phyloP scores from a whole-genome alignment of 2,329 filamentous ascomycete species.

The Dactylellina leptospora region DNA sequence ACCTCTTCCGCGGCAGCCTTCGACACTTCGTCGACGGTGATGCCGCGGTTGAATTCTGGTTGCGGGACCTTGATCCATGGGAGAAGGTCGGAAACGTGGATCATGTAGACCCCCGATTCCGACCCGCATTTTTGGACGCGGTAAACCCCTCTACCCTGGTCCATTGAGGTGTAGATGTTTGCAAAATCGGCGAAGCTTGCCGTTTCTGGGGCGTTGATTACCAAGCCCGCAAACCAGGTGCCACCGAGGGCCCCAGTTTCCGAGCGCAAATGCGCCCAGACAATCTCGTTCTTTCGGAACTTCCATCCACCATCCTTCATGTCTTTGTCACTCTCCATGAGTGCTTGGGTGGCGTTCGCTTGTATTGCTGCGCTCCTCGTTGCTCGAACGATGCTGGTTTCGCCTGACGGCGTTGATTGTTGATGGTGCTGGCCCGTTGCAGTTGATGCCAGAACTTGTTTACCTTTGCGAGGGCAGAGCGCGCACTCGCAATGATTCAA shows the following conservation, averaged over 20 bases:
- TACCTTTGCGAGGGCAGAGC: conserved; percentile 19
- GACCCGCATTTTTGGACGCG: conserved; percentile 42
- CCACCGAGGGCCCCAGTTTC: conserved; percentile 18
- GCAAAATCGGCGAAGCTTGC: conserved; percentile 34
- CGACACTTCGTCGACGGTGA: conserved; percentile 24
- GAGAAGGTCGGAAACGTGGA: conserved; percentile 25
- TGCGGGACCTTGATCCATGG: conserved; percentile 30
- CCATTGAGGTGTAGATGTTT: conserved; percentile 16
- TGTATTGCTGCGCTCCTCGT: background rate
- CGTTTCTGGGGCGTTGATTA: conserved; percentile 17
- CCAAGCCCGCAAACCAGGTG: conserved; percentile 21
- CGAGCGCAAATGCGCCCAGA: conserved; percentile 26
- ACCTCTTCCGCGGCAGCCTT: conserved; percentile 2
- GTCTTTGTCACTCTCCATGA: conserved; percentile 7
- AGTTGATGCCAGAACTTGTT: background rate
- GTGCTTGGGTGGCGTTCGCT: background rate
- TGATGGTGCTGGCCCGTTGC: background rate
- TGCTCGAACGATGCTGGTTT: background rate
- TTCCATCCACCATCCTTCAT: conserved; percentile 38
- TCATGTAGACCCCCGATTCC: conserved; percentile 16
- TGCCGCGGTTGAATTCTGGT: conserved; percentile 1
- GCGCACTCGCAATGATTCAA: conserved; percentile 18
- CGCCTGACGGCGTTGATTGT: background rate
- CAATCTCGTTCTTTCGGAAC: conserved; percentile 25
- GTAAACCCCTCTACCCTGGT: conserved; percentile 24